These are phyloP conservation scores for Thermothelomyces thermophilus DNA, from an alignment of 2,329 filamentous ascomycete genomes.

Conservation along the genomic window DNA sequence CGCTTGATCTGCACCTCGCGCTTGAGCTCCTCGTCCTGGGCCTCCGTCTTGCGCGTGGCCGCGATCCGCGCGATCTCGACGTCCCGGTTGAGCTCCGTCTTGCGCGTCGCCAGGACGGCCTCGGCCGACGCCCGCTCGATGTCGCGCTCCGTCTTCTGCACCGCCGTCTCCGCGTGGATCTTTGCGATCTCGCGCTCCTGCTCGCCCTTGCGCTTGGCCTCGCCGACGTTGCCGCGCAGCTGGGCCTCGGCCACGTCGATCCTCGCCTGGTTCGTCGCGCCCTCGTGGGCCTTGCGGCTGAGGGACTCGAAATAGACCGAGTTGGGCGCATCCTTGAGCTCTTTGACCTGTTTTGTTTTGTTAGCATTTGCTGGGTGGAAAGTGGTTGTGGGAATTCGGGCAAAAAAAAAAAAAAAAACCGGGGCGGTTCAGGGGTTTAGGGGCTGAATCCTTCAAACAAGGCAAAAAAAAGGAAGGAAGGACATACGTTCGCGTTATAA, in stretches of 20 bases:
- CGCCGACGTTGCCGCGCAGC: conserved; percentile 63
- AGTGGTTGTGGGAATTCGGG: not conserved
- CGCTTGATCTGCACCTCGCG: conserved; percentile 70
- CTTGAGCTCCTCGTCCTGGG: conserved; percentile 73
- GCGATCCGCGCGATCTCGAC: conserved; percentile 71
- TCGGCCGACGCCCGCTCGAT: conserved; percentile 75
- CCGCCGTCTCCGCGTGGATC: conserved; percentile 79
- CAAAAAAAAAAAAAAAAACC: not conserved
- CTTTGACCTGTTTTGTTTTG: conserved; percentile 71
- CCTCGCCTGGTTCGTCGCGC: conserved; percentile 71
- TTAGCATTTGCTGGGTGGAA: conserved; percentile 31
- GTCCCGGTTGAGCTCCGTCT: conserved; percentile 65
- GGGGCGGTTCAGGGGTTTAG: not conserved
- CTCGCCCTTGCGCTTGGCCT: conserved; percentile 69
- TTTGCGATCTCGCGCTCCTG: conserved; percentile 83
- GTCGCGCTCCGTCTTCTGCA: conserved; percentile 77
- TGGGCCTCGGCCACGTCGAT: conserved; percentile 61
- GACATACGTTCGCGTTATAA: conserved; percentile 55
- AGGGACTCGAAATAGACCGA: conserved; percentile 80
- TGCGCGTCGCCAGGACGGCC: conserved; percentile 64
- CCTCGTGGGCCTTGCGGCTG: conserved; percentile 77
- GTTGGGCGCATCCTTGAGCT: conserved; percentile 74
- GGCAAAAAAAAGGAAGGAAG: not conserved
- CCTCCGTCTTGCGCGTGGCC: conserved; percentile 65
- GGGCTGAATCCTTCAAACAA: not conserved